Conservation (phyloP, 2,329 filamentous ascomycete species). For the Alternaria infectoria region DNA sequence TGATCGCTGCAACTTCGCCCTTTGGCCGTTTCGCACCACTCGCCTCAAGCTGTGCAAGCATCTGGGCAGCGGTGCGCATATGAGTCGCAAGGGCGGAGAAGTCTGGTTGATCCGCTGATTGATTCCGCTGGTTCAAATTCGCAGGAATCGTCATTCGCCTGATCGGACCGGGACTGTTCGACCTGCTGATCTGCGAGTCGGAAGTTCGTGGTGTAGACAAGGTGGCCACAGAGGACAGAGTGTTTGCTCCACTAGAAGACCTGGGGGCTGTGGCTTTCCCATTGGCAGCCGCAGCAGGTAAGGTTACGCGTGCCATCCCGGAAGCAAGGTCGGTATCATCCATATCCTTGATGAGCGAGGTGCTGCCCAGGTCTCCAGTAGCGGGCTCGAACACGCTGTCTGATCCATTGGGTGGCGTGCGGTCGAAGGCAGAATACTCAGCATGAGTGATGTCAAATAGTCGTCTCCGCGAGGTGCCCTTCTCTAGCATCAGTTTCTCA, state of each 20-base stretch:
- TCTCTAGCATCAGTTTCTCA: conserved; percentile 70
- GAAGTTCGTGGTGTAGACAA: conserved; percentile 72
- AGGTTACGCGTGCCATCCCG: conserved; percentile 36
- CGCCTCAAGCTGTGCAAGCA: conserved; percentile 82
- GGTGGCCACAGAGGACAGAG: conserved; percentile 65
- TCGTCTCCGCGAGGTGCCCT: conserved; percentile 61
- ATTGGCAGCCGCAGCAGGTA: conserved; percentile 28
- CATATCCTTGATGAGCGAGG: conserved; percentile 68
- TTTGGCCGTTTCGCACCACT: conserved; percentile 81
- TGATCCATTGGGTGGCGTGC: conserved; percentile 52
- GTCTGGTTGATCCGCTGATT: conserved; percentile 73
- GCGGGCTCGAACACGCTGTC: conserved; percentile 87
- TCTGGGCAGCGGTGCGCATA: conserved; percentile 86
- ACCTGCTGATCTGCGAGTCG: conserved; percentile 70
- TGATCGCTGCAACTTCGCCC: conserved; percentile 81
- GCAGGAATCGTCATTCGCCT: conserved; percentile 66
- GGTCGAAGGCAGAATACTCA: conserved; percentile 55
- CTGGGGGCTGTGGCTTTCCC: conserved; percentile 55
- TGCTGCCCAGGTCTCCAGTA: conserved; percentile 77
- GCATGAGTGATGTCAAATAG: conserved; percentile 66
- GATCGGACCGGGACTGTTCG: conserved; percentile 68
- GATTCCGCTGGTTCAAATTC: conserved; percentile 56
- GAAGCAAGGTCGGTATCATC: conserved; percentile 52
- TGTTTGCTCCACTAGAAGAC: conserved; percentile 67
- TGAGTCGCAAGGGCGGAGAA: conserved; percentile 84